These are phyloP conservation scores for Eucalyptus lansdowneana DNA, from an alignment of 345 rosid genomes.

Conservation along the genomic window DNA sequence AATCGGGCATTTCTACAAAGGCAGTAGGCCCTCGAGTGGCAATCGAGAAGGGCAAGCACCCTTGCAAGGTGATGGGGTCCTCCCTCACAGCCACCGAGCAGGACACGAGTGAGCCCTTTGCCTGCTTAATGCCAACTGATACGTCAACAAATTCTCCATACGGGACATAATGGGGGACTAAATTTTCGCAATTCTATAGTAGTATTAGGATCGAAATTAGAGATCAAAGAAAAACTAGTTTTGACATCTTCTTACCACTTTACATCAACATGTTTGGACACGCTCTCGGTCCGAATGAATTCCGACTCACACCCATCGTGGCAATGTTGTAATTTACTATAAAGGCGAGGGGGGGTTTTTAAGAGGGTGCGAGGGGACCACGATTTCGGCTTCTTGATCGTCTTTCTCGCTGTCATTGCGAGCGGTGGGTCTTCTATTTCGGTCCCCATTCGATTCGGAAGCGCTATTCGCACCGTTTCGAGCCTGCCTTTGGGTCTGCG, in stretches of 20 bases:
- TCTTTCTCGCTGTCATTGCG: background rate
- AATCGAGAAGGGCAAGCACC: no score
- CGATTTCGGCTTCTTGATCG: background rate
- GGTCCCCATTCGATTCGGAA: background rate
- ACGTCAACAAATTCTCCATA: background rate
- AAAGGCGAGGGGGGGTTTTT: background rate
- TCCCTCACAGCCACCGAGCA: no score
- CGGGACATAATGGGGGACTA: background rate
- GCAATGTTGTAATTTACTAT: background rate
- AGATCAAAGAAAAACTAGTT: background rate
- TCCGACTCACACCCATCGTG: background rate
- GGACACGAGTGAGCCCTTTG: no score
- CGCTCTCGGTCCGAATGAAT: background rate
- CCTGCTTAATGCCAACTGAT: no score
- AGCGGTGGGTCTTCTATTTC: background rate
- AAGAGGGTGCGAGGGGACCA: background rate
- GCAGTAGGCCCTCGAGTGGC: no score
- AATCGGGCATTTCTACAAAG: constrained; percentile 81
- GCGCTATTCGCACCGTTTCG: background rate
- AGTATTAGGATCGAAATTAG: background rate
- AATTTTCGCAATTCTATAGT: no score
- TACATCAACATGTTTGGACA: background rate
- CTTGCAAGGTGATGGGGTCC: no score
- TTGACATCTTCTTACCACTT: background rate
- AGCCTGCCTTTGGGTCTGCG: background rate